phyloP scores from a whole-genome alignment of 202 grass and related monocot genomes.

The Brachypodium distachyon region DNA sequence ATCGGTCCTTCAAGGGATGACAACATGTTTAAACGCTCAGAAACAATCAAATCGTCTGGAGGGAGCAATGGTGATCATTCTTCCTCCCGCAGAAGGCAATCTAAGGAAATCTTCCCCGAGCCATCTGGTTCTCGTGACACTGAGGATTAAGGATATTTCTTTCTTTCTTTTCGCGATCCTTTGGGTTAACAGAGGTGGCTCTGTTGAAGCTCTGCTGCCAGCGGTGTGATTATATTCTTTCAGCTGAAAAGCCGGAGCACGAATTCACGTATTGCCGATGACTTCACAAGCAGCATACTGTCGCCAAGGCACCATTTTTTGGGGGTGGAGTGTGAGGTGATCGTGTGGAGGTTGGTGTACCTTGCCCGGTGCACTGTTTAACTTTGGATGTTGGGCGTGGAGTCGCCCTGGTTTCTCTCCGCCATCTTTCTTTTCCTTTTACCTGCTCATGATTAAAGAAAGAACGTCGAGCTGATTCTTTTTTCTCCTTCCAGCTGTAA shows the following conservation, averaged over 20 bases:
- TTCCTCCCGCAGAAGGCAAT: slow-evolving; percentile 67
- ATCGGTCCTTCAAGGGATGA: slow-evolving; percentile 64
- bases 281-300: slow-evolving; percentile 14
- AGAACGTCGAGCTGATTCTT: slow-evolving; percentile 44
- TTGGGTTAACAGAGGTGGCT: neutral
- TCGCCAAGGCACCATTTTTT: slow-evolving; percentile 25
- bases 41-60: slow-evolving; percentile 65
- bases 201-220: slow-evolving; percentile 9
- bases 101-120: slow-evolving; percentile 82
- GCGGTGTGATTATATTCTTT: slow-evolving; percentile 11
- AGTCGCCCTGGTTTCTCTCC: slow-evolving; percentile 5
- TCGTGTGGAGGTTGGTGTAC: slow-evolving; percentile 8
- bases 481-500: slow-evolving; percentile 43
- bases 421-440: neutral
- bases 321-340: neutral
- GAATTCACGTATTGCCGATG: slow-evolving; percentile 16
- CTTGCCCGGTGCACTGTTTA: neutral
- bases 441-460: slow-evolving; percentile 35
- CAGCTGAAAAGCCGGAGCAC: neutral
- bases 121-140: slow-evolving; percentile 66
- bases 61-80: slow-evolving; percentile 80
- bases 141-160: slow-evolving; percentile 45
- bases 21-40: slow-evolving; percentile 51
- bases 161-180: slow-evolving; percentile 16
- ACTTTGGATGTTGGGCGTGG: slow-evolving; percentile 6